phyloP scores from a whole-genome alignment of 2,329 filamentous ascomycete species.

The Celoporthe dispersa region DNA sequence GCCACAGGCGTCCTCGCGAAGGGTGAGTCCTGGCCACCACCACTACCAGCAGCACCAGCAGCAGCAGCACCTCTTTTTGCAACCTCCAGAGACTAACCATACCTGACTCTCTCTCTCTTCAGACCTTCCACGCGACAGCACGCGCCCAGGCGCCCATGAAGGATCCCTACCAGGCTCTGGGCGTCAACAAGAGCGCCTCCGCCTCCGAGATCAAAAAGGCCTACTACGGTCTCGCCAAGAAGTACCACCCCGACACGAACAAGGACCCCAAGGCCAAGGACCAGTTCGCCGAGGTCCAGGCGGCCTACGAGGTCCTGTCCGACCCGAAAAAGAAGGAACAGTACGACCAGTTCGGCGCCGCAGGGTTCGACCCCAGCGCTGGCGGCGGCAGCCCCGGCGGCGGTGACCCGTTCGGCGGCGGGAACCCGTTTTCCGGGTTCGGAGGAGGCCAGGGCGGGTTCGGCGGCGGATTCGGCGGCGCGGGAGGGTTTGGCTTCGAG shows the following conservation, averaged over 20 bases:
- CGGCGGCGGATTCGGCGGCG: slow-evolving; percentile 71
- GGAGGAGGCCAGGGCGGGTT: slow-evolving; percentile 70
- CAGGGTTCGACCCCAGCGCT: slow-evolving; percentile 81
- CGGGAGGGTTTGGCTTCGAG: slow-evolving; percentile 62
- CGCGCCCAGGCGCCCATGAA: slow-evolving; percentile 56
- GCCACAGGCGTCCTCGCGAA: slow-evolving; percentile 18
- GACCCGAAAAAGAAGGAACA: slow-evolving; percentile 92
- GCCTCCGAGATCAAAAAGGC: slow-evolving; percentile 94
- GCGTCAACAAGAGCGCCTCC: slow-evolving; percentile 81
- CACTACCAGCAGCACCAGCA: background rate
- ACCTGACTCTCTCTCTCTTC: background rate
- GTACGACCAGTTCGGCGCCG: slow-evolving; percentile 87
- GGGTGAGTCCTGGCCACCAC: slow-evolving; percentile 18
- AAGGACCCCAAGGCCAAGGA: slow-evolving; percentile 94
- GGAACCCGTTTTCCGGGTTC: slow-evolving; percentile 63
- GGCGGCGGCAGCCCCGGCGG: slow-evolving; percentile 65
- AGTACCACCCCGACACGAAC: slow-evolving; percentile 97
- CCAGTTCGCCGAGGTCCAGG: slow-evolving; percentile 89
- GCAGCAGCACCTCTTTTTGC: background rate
- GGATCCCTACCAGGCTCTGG: slow-evolving; percentile 87
- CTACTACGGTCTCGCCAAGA: slow-evolving; percentile 97
- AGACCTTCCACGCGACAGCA: slow-evolving; percentile 66
- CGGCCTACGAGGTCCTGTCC: slow-evolving; percentile 90
- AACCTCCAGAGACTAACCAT: slow-evolving; percentile 5
- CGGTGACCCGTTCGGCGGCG: slow-evolving; percentile 64